Conservation (phyloP, 208 protist genomes). For the Crithidia expoeki region DNA sequence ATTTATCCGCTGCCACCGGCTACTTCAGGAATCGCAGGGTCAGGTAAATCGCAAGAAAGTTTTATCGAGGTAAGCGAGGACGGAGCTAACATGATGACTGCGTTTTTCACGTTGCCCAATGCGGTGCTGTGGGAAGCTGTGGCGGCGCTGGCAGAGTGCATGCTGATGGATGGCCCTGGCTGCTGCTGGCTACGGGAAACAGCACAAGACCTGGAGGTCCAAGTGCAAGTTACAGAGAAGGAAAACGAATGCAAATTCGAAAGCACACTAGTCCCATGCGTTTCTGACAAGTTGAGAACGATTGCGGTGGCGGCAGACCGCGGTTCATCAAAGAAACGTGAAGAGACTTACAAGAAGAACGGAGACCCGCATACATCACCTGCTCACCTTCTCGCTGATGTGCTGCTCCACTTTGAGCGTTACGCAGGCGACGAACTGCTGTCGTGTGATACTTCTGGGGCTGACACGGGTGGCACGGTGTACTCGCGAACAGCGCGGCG, state of each 20-base stretch:
- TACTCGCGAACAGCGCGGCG: neutral
- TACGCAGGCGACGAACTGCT: neutral
- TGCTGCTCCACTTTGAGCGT: conserved; percentile 15
- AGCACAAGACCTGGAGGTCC: neutral
- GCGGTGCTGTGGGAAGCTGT: conserved; percentile 28
- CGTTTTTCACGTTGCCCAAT: conserved; percentile 15
- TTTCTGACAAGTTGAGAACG: no score
- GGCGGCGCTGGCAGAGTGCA: conserved; percentile 30
- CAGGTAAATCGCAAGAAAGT: neutral
- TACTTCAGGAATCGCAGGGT: neutral
- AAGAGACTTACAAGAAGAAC: neutral
- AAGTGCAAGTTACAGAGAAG: neutral
- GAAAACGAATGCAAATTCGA: no score
- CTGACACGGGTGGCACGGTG: neutral
- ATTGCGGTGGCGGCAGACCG: no score
- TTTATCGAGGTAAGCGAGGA: neutral
- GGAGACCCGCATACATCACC: neutral
- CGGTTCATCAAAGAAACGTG: neutral
- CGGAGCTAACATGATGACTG: neutral
- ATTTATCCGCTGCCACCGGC: neutral
- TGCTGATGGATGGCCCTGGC: conserved; percentile 26
- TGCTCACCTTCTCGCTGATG: conserved; percentile 8
- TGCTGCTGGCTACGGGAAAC: conserved; percentile 17
- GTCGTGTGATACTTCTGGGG: neutral
- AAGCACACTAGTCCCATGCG: no score